phyloP scores from a whole-genome alignment of 129 eudicot species.

The Helichrysum umbraculigerum region DNA sequence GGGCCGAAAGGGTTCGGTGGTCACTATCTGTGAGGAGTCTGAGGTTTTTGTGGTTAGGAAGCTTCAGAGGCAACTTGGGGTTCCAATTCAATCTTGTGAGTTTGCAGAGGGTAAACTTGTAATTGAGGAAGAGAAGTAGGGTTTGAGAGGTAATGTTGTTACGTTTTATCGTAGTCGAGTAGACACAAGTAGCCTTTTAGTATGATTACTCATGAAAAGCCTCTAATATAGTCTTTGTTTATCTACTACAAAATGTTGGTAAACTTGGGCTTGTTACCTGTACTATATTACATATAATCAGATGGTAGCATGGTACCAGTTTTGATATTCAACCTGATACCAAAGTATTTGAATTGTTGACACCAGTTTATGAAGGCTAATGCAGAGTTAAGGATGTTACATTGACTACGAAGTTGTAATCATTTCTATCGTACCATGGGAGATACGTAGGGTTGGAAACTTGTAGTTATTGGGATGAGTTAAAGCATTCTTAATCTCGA shows the following conservation, averaged over 20 bases:
- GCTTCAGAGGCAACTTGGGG: slow-evolving; percentile 81
- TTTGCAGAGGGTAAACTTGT: slow-evolving; percentile 79
- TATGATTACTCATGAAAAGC: slow-evolving; percentile 7
- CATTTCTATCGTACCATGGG: not conserved
- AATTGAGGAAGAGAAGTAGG: slow-evolving; percentile 45
- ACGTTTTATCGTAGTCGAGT: not conserved
- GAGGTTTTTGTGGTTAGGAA: slow-evolving; percentile 76
- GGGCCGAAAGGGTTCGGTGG: slow-evolving; percentile 84
- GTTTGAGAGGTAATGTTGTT: slow-evolving; percentile 23
- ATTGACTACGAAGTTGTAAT: not conserved
- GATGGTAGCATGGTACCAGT: not conserved
- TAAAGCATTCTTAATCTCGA: not conserved
- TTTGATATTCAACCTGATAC: not conserved
- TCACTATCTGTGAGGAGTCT: slow-evolving; percentile 75
- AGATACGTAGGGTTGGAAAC: not conserved
- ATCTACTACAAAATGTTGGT: not conserved
- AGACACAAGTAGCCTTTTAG: not conserved
- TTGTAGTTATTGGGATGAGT: not conserved
- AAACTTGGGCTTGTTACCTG: not conserved
- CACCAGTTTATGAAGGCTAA: not conserved
- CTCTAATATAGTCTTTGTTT: slow-evolving; percentile 13
- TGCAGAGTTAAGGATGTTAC: not conserved
- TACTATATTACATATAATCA: not conserved
- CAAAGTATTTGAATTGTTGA: not conserved
- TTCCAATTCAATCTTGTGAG: slow-evolving; percentile 67